Conservation (phyloP, 805 yeast species). For the Yarrowia sp. region DNA sequence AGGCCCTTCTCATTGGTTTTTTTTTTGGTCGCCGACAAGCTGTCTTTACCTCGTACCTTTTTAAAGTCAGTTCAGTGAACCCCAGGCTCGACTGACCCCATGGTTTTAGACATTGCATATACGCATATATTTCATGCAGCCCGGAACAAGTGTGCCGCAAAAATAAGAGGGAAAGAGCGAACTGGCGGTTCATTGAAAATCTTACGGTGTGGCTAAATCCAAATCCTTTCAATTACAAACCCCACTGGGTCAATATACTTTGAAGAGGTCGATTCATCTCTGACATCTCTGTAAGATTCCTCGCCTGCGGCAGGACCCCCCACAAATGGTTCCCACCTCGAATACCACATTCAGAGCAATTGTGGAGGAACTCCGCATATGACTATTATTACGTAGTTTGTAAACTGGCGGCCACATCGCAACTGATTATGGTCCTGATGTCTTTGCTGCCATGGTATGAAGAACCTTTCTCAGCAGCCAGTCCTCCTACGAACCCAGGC, state of each 20-base stretch:
- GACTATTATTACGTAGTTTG: neutral
- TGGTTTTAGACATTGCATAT: neutral
- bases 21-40: neutral
- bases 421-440: too few species aligned
- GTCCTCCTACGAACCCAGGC: neutral
- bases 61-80: neutral
- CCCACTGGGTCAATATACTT: too few species aligned
- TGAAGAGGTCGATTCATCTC: too few species aligned
- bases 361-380: neutral
- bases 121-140: neutral
- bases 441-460: too few species aligned
- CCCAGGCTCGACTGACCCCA: neutral
- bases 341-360: neutral
- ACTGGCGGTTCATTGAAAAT: neutral
- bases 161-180: neutral
- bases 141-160: slow-evolving; percentile 4
- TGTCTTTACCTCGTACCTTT: neutral
- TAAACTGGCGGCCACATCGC: too few species aligned
- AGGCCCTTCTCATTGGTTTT: too few species aligned
- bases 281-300: too few species aligned
- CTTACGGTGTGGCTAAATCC: neutral
- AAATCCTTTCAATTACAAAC: neutral
- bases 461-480: too few species aligned
- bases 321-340: too few species aligned
- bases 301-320: too few species aligned